Base-by-base conservation (phyloP, 352 stramenopile genomes). In the Phytopythium boreale region DNA sequence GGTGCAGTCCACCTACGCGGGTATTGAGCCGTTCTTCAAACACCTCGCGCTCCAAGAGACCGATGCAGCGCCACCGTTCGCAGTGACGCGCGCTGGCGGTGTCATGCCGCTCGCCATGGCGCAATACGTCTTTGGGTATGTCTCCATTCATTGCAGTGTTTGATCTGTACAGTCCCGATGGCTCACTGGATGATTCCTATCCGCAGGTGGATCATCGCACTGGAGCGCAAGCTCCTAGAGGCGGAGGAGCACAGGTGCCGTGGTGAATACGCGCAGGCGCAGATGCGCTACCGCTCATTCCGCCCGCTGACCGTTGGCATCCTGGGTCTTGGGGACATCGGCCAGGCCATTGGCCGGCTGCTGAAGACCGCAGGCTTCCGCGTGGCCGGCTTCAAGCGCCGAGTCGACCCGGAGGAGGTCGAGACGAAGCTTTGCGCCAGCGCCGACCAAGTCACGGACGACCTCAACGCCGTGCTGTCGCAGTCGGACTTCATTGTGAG, bases 401-500 rank as follows among this genome's bases (percentile, higher is more conserved):
- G 66, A 26, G 64, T 87, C 26, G 69, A 62, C 53, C 53, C 34
- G 6, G 59, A 67, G 11, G 62, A 69, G 27, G 68, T 68, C 9
- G 22, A n/a, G 17, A 67, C 64, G 47, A 29, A 47, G 8, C 29
- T 77, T 9, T 20, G 55, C 14, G 61, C 67, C 14, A 73, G 74
- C 53, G 74, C 72, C 39, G 66, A 89, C 41, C 53, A 59, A 19
- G 70, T 88, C 27, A 84, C 72, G 17, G 80, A 66, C 5, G 68
- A 87, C 41, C 53, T 90, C 20, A 53, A 67, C 51, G 67, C 82
- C 9, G 72, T 90, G 51, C 55, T 89, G 10, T 56, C 69, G 56
- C 64, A 80, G 51, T 76, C 72, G 19, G 90, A 97, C 71, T 93
- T 91, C 55, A 44, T 96, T 14, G 84, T 97, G 43, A 93, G 82